Evolutionary conservation across 78 protist species (phyloP).

Genomic region (Polysphondylium violaceum): DNA sequence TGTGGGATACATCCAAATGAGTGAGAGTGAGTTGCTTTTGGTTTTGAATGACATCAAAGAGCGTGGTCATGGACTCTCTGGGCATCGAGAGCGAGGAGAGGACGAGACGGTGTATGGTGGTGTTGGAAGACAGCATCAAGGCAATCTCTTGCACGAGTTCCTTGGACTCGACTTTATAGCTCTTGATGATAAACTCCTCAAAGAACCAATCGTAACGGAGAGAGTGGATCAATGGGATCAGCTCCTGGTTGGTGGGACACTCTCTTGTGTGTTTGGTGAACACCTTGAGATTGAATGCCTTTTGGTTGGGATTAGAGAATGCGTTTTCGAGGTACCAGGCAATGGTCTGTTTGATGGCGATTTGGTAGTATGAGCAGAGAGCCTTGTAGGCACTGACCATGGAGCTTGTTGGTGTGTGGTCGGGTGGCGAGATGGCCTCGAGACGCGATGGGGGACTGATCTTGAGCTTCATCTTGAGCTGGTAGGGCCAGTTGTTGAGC

Average conservation of each 20-base stretch:
- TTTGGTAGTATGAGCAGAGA: constrained; percentile 21
- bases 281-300: constrained; percentile 39
- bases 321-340: constrained; percentile 69
- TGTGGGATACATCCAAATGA: constrained; percentile 13
- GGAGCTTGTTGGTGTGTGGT: constrained; percentile 44
- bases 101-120: not conserved
- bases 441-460: constrained; percentile 32
- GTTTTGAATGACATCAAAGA: constrained; percentile 57
- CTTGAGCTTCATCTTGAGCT: constrained; percentile 52
- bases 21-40: constrained; percentile 39
- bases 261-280: constrained; percentile 70
- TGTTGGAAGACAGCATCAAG: constrained; percentile 13
- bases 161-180: constrained; percentile 1
- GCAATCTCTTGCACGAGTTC: constrained; percentile 3
- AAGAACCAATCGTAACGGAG: constrained; percentile 75
- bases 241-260: constrained; percentile 61
- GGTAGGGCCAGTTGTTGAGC: constrained; percentile 64
- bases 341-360: constrained; percentile 37
- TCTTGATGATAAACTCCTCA: constrained; percentile 36
- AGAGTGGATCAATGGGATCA: constrained; percentile 52
- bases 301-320: constrained; percentile 29
- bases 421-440: constrained; percentile 72
- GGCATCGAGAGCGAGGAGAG: constrained; percentile 36
- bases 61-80: constrained; percentile 14
- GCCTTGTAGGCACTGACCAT: constrained; percentile 53